phyloP scores from a whole-genome alignment of 208 protist species.

The Trypanosoma boissoni region DNA sequence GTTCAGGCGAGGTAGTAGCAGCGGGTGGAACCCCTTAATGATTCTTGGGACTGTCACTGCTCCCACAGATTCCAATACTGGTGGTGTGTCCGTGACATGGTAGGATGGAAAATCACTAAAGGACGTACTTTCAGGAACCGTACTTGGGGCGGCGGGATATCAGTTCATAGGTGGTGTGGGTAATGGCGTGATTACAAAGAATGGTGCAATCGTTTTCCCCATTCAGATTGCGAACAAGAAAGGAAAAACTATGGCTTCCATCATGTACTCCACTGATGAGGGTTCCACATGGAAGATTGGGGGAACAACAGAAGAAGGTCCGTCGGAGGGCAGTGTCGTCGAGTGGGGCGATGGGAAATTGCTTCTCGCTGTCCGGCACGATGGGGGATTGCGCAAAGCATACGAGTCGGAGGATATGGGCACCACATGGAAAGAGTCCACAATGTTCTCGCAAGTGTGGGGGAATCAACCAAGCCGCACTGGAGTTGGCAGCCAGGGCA shows the following conservation, averaged over 20 bases:
- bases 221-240: neutral
- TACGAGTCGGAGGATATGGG: conserved; percentile 12
- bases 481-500: neutral
- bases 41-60: too few species aligned
- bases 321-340: neutral
- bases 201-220: conserved; percentile 6
- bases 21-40: too few species aligned
- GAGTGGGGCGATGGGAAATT: conserved; percentile 10
- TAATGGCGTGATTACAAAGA: neutral
- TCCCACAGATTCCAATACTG: too few species aligned
- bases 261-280: conserved; percentile 3
- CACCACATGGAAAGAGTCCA: conserved; percentile 6
- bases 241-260: neutral
- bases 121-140: too few species aligned
- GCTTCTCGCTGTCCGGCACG: neutral
- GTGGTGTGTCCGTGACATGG: too few species aligned
- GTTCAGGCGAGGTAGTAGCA: too few species aligned
- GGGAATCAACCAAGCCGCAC: neutral
- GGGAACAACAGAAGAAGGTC: neutral
- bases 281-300: neutral
- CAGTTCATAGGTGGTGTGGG: conserved; percentile 2
- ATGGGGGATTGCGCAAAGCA: neutral
- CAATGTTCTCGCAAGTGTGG: too few species aligned
- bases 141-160: too few species aligned
- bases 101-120: too few species aligned